Base-by-base conservation (phyloP, 306 rosid species). In the Gastrolobium bilobum region DNA sequence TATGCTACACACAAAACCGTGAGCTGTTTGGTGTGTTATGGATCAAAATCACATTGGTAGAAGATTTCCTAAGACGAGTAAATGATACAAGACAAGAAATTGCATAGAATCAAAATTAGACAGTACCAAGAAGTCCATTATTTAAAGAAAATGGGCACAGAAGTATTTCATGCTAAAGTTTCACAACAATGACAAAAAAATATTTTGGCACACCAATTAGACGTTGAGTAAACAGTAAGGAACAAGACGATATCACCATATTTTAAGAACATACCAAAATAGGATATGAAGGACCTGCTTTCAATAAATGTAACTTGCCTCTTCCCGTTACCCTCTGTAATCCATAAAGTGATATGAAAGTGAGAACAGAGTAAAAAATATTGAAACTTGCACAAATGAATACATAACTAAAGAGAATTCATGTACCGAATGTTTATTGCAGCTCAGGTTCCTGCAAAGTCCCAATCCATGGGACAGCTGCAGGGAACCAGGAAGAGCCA, bases 401-500 rank as follows among this genome's bases (percentile, higher is more conserved):
- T 3, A 31, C 53, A 58, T 10, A 75, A 71, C 42, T n/a, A 4
- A 38, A 69, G 13, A 50, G 34, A 78, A 50, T 54, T 13, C 39
- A 29, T 5, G 68, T 86, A 95, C 98, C 97, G 40, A 58, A 73
- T 82, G 81, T 83, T 81, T 82, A 69, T 78, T 78, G 80, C 52
- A 76, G 76, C 76, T 84, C 65, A 57, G 91, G 86, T 86, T 84
- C 83, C 85, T 83, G 89, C 95, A 86, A 82, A 85, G 89, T 84
- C 92, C 97, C 87, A 86, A 79, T 33, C 84, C 91, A 80, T 67
- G 82, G 86, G 99, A 81, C 82, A 92, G 76, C 79, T 92, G 96
- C 97, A 92, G 80, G 30, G 95, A 95, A 87, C 92, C 91, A 61
- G 90, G 84, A 77, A 88, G 88, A 85, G 90, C 94, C 99, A 95